A percentile compares a stretch with the other conserved stretches of the same genome.
These are phyloP conservation scores for Quambalaria eucalypti DNA, from an alignment of 1,284 basidiomycete species.

Conservation along the genomic window DNA sequence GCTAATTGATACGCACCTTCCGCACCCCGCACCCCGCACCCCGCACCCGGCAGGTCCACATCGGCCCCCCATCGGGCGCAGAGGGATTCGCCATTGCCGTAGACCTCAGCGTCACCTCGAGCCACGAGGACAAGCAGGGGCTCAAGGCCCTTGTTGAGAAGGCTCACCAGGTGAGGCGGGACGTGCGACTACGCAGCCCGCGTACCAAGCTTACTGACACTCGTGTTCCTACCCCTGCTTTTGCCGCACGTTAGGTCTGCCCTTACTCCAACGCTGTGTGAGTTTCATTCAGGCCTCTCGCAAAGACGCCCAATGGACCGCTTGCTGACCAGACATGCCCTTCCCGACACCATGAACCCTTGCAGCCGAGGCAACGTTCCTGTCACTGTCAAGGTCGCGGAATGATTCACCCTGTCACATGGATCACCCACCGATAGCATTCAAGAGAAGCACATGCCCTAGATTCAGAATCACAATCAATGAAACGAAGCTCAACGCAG, in stretches of 20 bases:
- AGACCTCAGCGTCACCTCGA: conserved; percentile 1
- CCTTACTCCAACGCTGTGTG: conserved; percentile 5
- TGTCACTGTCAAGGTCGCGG: background rate
- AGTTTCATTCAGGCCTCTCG: background rate
- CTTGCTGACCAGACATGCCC: background rate
- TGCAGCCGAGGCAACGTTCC: conserved; percentile 4
- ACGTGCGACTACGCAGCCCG: background rate
- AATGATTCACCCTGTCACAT: too few species aligned
- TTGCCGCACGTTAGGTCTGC: background rate
- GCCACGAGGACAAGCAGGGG: background rate
- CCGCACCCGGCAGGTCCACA: background rate
- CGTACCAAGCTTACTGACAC: background rate
- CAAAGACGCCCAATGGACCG: background rate
- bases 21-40: too few species aligned
- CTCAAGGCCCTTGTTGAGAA: conserved; percentile 1
- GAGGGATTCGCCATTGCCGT: conserved; percentile 4
- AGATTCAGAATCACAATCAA: too few species aligned
- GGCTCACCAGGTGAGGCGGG: conserved; percentile 3
- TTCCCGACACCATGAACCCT: background rate
- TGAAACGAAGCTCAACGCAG: too few species aligned
- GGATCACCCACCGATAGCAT: too few species aligned
- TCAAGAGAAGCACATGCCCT: too few species aligned
- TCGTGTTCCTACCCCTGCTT: background rate
- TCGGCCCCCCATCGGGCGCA: background rate
- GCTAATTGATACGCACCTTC: too few species aligned